These are phyloP conservation scores for Ogataea siamensis DNA, from an alignment of 805 yeast genomes.

Conservation along the genomic window DNA sequence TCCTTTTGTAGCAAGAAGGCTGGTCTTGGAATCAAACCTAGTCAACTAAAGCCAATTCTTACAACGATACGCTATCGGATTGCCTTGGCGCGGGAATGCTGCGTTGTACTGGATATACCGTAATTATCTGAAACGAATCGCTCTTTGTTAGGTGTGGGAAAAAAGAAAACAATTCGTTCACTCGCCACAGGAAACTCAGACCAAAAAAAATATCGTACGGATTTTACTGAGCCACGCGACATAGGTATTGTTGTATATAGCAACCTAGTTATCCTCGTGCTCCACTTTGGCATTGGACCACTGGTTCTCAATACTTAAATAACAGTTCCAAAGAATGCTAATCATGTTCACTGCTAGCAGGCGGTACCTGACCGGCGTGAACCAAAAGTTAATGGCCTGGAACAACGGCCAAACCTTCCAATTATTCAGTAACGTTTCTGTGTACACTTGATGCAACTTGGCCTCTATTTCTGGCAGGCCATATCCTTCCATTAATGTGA, in stretches of 20 bases:
- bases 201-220: background rate
- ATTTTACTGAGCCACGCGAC: constrained; percentile 5
- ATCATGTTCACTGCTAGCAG: constrained; percentile 66
- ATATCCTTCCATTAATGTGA: constrained; percentile 65
- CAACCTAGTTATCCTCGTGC: background rate
- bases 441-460: constrained; percentile 51
- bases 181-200: constrained; percentile 16
- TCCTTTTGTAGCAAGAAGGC: background rate
- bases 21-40: background rate
- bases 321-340: constrained; percentile 83
- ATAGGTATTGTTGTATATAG: constrained; percentile 1
- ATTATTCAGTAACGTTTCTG: constrained; percentile 68
- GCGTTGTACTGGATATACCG: background rate
- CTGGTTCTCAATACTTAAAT: constrained; percentile 57
- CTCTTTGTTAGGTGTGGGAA: constrained; percentile 11
- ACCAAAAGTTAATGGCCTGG: constrained; percentile 72
- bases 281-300: constrained; percentile 15
- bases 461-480: constrained; percentile 37
- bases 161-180: constrained; percentile 22
- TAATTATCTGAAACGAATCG: constrained; percentile 9
- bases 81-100: background rate
- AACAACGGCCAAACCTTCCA: constrained; percentile 92
- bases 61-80: constrained; percentile 1
- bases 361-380: constrained; percentile 71
- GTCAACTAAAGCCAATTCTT: constrained; percentile 5